These are phyloP conservation scores for Pseudogymnoascus verrucosus DNA, from an alignment of 2,329 filamentous ascomycete species.

Conservation along the genomic window DNA sequence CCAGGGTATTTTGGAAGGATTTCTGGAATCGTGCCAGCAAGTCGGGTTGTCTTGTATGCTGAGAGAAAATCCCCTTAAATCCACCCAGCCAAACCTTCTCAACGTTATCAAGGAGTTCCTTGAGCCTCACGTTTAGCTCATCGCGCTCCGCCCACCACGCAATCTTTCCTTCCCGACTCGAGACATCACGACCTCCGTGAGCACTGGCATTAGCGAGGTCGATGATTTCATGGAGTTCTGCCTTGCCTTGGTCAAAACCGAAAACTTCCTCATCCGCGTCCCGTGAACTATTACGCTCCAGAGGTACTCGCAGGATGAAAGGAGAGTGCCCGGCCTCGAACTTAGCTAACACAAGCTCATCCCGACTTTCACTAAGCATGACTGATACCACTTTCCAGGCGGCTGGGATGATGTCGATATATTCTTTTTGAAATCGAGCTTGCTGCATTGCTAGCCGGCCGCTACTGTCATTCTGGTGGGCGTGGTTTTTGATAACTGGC, in stretches of 20 bases:
- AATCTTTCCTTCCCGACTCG: conserved; percentile 63
- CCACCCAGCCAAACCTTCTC: conserved; percentile 93
- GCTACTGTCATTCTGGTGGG: conserved; percentile 29
- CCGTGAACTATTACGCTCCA: conserved; percentile 72
- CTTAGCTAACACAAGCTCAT: conserved; percentile 85
- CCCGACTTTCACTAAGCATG: conserved; percentile 69
- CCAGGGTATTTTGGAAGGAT: conserved; percentile 69
- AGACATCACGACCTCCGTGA: conserved; percentile 64
- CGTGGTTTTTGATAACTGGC: conserved; percentile 26
- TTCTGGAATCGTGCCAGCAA: conserved; percentile 68
- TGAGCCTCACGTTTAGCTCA: conserved; percentile 67
- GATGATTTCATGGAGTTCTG: conserved; percentile 78
- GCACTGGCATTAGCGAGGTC: conserved; percentile 74
- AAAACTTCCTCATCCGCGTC: conserved; percentile 77
- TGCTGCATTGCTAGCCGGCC: conserved; percentile 32
- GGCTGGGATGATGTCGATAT: conserved; percentile 74
- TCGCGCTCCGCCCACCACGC: conserved; percentile 89
- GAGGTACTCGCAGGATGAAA: conserved; percentile 78
- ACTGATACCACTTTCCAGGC: conserved; percentile 83
- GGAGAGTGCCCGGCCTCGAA: conserved; percentile 67
- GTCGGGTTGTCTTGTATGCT: conserved; percentile 53
- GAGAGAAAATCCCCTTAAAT: conserved; percentile 89
- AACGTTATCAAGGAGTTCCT: conserved; percentile 72
- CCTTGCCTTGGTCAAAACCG: conserved; percentile 69
- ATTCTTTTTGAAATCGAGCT: conserved; percentile 65